These are phyloP conservation scores for Tritrichomonas foetus DNA, from an alignment of 208 protist genomes.

Conservation along the genomic window DNA sequence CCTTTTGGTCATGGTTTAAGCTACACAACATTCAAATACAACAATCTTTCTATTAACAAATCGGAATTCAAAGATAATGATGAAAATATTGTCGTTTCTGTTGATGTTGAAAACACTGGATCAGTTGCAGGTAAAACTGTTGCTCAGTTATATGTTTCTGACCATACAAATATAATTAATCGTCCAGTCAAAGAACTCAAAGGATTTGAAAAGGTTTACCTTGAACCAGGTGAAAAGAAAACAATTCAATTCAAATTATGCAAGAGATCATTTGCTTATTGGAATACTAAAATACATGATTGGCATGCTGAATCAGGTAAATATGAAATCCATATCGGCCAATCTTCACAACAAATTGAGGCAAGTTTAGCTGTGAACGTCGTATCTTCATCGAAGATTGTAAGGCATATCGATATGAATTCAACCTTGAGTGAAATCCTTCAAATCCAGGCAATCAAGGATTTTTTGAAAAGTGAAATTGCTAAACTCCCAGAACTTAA, in stretches of 20 bases:
- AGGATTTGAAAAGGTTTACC: background rate
- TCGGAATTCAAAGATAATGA: background rate
- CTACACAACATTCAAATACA: constrained; percentile 47
- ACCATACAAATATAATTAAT: background rate
- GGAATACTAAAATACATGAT: background rate
- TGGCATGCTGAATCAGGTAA: background rate
- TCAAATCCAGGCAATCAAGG: too few relatives aligned
- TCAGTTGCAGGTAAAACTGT: background rate
- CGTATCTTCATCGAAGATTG: too few relatives aligned
- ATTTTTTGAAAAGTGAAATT: too few relatives aligned
- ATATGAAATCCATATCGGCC: constrained; percentile 1
- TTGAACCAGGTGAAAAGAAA: background rate
- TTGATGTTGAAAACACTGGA: constrained; percentile 38
- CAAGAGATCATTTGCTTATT: background rate
- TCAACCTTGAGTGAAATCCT: too few relatives aligned
- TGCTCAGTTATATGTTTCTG: constrained; percentile 40
- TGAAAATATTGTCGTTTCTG: background rate
- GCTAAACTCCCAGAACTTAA: too few relatives aligned
- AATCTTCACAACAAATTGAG: background rate
- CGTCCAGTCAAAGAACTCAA: constrained; percentile 13
- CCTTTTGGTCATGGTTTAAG: constrained; percentile 53
- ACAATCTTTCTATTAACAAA: background rate
- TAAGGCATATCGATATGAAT: too few relatives aligned
- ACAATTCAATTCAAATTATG: background rate
- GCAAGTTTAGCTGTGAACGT: too few relatives aligned